Evolutionary conservation across 2,329 filamentous ascomycete species (phyloP), one percentile per base, ranked within the genome.

Genomic region (Verticillium albo-atrum): DNA sequence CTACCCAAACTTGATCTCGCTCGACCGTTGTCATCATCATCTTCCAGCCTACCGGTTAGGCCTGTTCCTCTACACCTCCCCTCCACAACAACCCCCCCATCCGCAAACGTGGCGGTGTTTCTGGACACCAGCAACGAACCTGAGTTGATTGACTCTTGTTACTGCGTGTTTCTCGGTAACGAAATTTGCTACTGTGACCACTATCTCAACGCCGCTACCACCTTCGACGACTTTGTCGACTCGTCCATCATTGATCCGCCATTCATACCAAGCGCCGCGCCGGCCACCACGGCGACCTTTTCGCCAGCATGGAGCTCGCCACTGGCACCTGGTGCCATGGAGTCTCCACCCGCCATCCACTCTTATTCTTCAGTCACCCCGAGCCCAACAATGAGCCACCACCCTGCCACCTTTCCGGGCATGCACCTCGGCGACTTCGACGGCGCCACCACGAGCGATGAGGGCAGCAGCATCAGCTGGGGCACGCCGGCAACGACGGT

Each of bases 311-410:
- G 61, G 61, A 64, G 61, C 54, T 63, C 58, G 58, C 61, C 61
- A 60, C 59, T 52, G 62, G 62, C 54, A 64, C 59, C 54, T 63
- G 62, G 62, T 64, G 61, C 57, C 62, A 63, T 58, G 62, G 62
- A 54, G 61, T 64, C 56, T 61, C 62, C 58, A 63, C 61, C 58
- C 47, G 62, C 47, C 61, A 63, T 60, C 61, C 62, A 61, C 61
- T 64, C 57, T 12, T 64, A 20, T 58, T 60, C 57, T 63, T 64
- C 61, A 61, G 62, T 47, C 50, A 59, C 54, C 25, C 52, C 47
- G 61, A 64, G 62, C 56, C 61, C 62, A 61, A 61, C 54, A 30
- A 57, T 52, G 54, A 63, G 59, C 62, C 62, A 55, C 53, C 47
- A 60, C 58, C 60, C 47, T 56, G 34, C n/a, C 23, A n/a, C 17